phyloP scores from a whole-genome alignment of 169 alveolate genomes.

The Besnoitia besnoiti region DNA sequence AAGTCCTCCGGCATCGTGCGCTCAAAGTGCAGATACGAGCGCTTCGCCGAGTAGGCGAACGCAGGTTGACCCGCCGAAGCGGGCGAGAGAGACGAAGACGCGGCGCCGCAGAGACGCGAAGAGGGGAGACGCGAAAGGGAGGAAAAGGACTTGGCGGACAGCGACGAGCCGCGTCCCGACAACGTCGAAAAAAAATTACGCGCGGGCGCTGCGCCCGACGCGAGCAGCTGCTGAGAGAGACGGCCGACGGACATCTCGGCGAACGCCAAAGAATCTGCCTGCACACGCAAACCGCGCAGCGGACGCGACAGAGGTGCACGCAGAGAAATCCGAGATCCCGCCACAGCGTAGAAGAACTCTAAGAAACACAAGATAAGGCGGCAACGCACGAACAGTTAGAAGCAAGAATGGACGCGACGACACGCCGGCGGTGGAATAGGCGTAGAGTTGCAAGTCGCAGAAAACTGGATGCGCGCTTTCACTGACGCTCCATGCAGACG shows the following conservation, averaged over 20 bases:
- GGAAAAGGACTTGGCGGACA: background rate
- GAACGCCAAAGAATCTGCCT: too few species aligned
- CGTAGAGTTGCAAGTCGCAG: too few species aligned
- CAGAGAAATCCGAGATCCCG: too few species aligned
- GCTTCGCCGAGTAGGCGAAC: background rate
- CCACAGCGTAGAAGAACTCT: too few species aligned
- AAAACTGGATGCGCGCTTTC: too few species aligned
- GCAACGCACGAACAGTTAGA: too few species aligned
- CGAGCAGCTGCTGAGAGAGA: background rate
- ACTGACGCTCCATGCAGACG: too few species aligned
- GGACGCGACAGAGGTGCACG: too few species aligned
- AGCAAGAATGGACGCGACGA: too few species aligned
- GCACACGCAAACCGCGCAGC: too few species aligned
- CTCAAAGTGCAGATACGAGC: slow-evolving; percentile 82
- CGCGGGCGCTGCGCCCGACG: background rate
- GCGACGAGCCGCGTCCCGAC: background rate
- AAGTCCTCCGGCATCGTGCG: slow-evolving; percentile 85
- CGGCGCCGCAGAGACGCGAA: background rate
- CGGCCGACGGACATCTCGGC: background rate
- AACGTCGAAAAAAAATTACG: background rate
- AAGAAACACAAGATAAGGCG: too few species aligned
- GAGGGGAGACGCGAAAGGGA: background rate
- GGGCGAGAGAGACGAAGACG: background rate
- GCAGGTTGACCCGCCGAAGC: background rate
- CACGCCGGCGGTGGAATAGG: too few species aligned